Evolutionary conservation across 2,329 filamentous ascomycete species (phyloP), one percentile per base, ranked within the genome.

Genomic region (Aspergillus sp.): DNA sequence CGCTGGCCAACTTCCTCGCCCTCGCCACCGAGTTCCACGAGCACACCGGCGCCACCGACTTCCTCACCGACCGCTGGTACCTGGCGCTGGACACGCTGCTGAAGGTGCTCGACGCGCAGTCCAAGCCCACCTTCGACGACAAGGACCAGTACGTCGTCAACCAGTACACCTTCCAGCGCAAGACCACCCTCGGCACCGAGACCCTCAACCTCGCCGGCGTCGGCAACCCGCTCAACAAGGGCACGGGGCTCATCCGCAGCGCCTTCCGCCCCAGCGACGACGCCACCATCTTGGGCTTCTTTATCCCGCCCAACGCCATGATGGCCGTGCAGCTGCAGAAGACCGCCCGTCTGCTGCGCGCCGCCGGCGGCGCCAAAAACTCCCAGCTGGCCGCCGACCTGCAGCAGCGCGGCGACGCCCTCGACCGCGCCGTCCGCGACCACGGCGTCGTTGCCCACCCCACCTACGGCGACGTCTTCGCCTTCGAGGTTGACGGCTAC

Each of bases 201-300:
- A 99, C 94, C 0, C 82, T 99, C 31, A 89, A 82, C 61, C 78
- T 99, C 0, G 78, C 75, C 1, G 94, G 94, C 1, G 79, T 91
- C 20, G 94, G 94, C n/a, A 99, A 99, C 68, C 94, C 94, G 1
- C 77, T 99, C 14, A 92, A 90, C 61, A 81, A 78, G 60, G 89
- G 86, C 16, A 97, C 94, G 0, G 91, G 91, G 0, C 81, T 99
- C 1, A 81, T 97, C 45, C 85, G 94, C 53, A 96, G 90, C 38
- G 93, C 94, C 0, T 99, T 99, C 75, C 84, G 94, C 1, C 94
- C 94, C 4, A 96, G 90, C 58, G 94, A 99, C 64, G 94, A 99
- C 70, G 91, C 94, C 2, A 95, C 91, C 0, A 97, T 94, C 34
- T 79, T 99, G 3, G 92, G 92, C 42, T 99, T 91, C 77, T 90